These are phyloP conservation scores for Solanum dulcamara DNA, from an alignment of 257 asterid genomes.

Conservation along the genomic window DNA sequence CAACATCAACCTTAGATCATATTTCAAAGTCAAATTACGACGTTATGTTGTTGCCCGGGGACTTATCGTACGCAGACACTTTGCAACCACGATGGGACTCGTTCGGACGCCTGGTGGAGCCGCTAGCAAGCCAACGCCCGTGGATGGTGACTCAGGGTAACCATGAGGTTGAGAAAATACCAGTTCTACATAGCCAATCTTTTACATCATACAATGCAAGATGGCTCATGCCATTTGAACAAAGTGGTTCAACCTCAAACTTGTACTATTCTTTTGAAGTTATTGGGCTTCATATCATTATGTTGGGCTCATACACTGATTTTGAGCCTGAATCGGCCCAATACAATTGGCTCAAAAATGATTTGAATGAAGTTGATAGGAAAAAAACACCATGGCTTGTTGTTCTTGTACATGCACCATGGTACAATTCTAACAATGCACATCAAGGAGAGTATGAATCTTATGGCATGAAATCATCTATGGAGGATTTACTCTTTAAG, in stretches of 20 bases:
- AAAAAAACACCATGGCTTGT: constrained; percentile 68
- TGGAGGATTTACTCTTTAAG: constrained; percentile 54
- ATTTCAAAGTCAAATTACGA: constrained; percentile 45
- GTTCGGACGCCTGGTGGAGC: constrained; percentile 58
- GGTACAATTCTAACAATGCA: constrained; percentile 74
- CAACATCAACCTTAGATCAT: constrained; percentile 52
- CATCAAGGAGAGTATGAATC: constrained; percentile 68
- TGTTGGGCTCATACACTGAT: constrained; percentile 81
- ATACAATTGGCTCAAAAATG: constrained; percentile 49
- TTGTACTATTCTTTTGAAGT: constrained; percentile 70
- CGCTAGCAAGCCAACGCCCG: constrained; percentile 54
- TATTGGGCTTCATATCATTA: constrained; percentile 58
- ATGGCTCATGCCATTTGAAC: constrained; percentile 75
- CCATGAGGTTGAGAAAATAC: constrained; percentile 65
- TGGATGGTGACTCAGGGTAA: constrained; percentile 98
- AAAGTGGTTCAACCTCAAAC: constrained; percentile 70
- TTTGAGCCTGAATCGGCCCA: constrained; percentile 52
- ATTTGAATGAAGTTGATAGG: constrained; percentile 38
- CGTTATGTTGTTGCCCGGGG: constrained; percentile 58
- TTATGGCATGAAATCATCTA: constrained; percentile 39
- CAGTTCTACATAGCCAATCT: not conserved
- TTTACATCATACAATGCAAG: constrained; percentile 70
- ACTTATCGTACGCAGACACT: constrained; percentile 54
- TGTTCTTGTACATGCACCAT: constrained; percentile 65
- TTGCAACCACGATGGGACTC: constrained; percentile 58